Evolutionary conservation across 352 stramenopile genomes (phyloP), one percentile per base, ranked within the genome.

Genomic region (Phytophthora pisi): DNA sequence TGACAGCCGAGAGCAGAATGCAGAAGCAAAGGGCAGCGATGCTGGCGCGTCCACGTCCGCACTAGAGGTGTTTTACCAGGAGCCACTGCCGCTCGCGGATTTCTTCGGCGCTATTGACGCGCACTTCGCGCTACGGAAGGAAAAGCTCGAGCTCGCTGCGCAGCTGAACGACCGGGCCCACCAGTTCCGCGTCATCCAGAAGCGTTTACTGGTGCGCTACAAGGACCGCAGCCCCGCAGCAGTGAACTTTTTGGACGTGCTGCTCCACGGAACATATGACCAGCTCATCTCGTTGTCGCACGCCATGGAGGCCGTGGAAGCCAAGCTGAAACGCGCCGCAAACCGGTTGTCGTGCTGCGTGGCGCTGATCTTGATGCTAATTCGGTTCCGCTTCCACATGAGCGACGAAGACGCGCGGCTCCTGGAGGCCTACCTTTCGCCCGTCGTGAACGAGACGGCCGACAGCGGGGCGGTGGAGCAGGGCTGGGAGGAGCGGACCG

Each of bases 121-220:
- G 50, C 92, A 97, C 59, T 96, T 97, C 56, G 73, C 64, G 20
- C 67, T 86, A 56, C 81, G 85, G 34, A 85, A 86, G 54, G 75
- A 89, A 63, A 85, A 90, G 40, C 42, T 84, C 10, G 85, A 90
- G 38, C 64, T 93, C 20, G 75, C 77, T 13, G 75, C 81, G 4
- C 78, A 86, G 61, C 60, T 95, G 51, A 97, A 97, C 55, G 87
- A 97, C 64, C 82, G 84, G 30, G 83, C 86, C 11, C 88, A 96
- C 54, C 86, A 97, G 65, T 97, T 93, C 65, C 86, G 91, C 18
- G 75, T 97, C 23, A 89, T 98, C 31, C 82, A 97, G 61, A 97
- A 97, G 72, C 88, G 90, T 3, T 66, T 98, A 31, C 72, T 97
- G 3, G 86, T 96, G 40, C 87, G 90, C 30, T 98, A 95, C 77